Base-by-base conservation (phyloP, 2,329 filamentous ascomycete species). In the Phialophora tarda region DNA sequence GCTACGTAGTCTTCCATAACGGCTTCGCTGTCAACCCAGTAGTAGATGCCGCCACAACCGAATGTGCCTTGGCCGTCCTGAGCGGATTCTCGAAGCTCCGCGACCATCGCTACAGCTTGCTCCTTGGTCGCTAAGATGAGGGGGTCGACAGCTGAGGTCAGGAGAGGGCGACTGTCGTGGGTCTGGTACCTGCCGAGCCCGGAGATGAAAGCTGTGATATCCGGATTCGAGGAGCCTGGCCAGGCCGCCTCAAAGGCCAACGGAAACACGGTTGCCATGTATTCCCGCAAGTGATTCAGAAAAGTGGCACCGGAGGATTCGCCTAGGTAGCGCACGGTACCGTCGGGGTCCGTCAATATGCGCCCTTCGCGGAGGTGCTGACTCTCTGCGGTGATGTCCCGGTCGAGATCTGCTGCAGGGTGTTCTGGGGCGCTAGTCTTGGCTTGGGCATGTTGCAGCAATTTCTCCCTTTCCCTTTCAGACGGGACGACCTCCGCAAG, bases 251-350 rank as follows among this genome's bases (percentile, higher is more conserved):
- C 69, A 68, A 70, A 75, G 44, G 75, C 76, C 23, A 80, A 71
- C n/a, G 77, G 75, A 23, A 79, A 71, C 21, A 80, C 74, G 14
- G 77, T 78, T 47, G 74, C 73, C 74, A 85, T 82, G 65, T 84
- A 80, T 59, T 79, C 78, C 67, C 84, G 84, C 50, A 85, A 72
- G 21, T 80, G 75, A 64, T 85, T 82, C 4, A 84, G 77, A 61
- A 84, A 84, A 0, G 80, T 82, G 11, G 82, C 81, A 17, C 82
- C 82, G 24, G 82, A 83, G 7, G 82, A 84, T 71, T 81, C 81
- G 47, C 83, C 83, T 2, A 83, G 77, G 70, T 82, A 84, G 12
- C 82, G 79, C 1, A 78, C 74, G 26, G 77, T 80, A 26, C 82
- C 82, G 53, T 81, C 78, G 2, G 75, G 73, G 65, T 85, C 83